These are phyloP conservation scores for Chamaenerion angustifolium DNA, from an alignment of 345 rosid genomes.

Conservation along the genomic window DNA sequence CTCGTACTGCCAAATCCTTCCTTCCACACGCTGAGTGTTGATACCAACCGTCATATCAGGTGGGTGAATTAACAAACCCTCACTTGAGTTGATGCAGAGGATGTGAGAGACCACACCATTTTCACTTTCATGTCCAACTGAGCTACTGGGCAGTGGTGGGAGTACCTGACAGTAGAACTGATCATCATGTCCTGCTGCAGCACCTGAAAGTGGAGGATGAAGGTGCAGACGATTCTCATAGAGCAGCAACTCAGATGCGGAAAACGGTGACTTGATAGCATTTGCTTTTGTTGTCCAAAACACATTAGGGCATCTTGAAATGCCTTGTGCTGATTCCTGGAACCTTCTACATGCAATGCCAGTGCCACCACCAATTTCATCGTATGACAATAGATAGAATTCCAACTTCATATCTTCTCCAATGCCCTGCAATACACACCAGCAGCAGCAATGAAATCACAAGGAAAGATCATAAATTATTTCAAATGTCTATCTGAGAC, in stretches of 20 bases:
- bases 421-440: constrained; percentile 41
- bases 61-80: too few species aligned
- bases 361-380: constrained; percentile 61
- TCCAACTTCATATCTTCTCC: constrained; percentile 49
- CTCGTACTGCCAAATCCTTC: too few species aligned
- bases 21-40: too few species aligned
- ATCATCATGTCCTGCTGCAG: constrained; percentile 16
- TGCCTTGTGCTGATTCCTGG: constrained; percentile 35
- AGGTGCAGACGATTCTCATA: constrained; percentile 38
- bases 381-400: constrained; percentile 62
- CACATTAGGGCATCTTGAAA: constrained; percentile 36
- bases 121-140: constrained; percentile 4
- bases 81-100: constrained; percentile 48
- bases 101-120: constrained; percentile 32
- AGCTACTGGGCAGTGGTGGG: too few species aligned
- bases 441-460: background rate
- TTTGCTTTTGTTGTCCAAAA: constrained; percentile 56
- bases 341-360: constrained; percentile 61
- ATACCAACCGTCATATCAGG: too few species aligned
- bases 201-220: constrained; percentile 1
- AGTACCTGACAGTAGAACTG: constrained; percentile 2
- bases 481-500: background rate
- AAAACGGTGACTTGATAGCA: constrained; percentile 30
- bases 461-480: background rate
- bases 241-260: constrained; percentile 38